A percentile compares a stretch with the other conserved stretches of the same genome.
Evolutionary conservation across 2,329 filamentous ascomycete genomes (phyloP).

Genomic region (Alternaria incomplexa): DNA sequence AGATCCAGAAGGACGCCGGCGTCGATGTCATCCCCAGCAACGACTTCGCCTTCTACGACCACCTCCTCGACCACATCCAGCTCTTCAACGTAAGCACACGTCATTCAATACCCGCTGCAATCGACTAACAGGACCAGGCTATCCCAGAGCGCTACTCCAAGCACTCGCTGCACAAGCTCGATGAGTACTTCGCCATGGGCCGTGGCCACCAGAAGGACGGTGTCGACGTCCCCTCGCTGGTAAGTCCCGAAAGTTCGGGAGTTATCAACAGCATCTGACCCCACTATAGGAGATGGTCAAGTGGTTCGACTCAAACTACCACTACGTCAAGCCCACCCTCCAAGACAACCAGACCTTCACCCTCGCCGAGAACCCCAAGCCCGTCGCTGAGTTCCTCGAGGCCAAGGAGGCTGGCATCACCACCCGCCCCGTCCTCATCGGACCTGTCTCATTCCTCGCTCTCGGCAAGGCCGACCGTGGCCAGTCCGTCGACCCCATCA

Average conservation of each 20-base stretch:
- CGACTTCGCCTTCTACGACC: slow-evolving; percentile 99
- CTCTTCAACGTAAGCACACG: slow-evolving; percentile 80
- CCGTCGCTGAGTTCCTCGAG: slow-evolving; percentile 91
- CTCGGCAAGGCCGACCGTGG: slow-evolving; percentile 98
- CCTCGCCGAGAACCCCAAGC: slow-evolving; percentile 86
- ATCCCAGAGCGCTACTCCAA: slow-evolving; percentile 92
- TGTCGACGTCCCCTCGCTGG: slow-evolving; percentile 87
- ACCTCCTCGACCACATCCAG: slow-evolving; percentile 97
- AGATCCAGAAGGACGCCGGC: slow-evolving; percentile 98
- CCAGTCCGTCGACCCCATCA: slow-evolving; percentile 90
- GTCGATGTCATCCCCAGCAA: slow-evolving; percentile 99
- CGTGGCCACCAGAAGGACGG: slow-evolving; percentile 96
- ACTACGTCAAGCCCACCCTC: slow-evolving; percentile 99
- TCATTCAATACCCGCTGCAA: neutral
- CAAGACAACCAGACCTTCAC: slow-evolving; percentile 97
- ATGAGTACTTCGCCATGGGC: slow-evolving; percentile 99
- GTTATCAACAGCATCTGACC: slow-evolving; percentile 27
- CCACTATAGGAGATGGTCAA: slow-evolving; percentile 88
- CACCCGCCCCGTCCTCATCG: slow-evolving; percentile 93
- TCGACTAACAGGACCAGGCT: slow-evolving; percentile 62
- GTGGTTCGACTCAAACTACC: slow-evolving; percentile 99
- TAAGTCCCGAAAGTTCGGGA: slow-evolving; percentile 42
- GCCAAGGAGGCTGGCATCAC: slow-evolving; percentile 94
- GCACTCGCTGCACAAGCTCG: slow-evolving; percentile 83
- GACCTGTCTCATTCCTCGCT: slow-evolving; percentile 95